Conservation (phyloP, 2,329 filamentous ascomycete species). For the Trichoderma sp. region DNA sequence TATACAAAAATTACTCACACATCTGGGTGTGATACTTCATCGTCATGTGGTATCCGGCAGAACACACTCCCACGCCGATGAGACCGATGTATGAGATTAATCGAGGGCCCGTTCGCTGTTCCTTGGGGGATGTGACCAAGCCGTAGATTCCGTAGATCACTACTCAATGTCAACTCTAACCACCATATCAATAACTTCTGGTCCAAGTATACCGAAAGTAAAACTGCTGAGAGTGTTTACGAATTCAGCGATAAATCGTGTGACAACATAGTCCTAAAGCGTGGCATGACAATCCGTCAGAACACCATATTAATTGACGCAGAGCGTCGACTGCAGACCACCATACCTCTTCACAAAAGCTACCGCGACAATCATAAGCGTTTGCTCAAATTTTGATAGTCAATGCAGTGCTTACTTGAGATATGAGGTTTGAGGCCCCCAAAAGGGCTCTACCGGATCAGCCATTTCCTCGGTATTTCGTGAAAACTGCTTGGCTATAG, state of each 20-base stretch:
- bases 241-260: conserved; percentile 49
- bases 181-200: neutral
- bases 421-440: conserved; percentile 41
- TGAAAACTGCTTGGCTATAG: neutral
- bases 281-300: neutral
- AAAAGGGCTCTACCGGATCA: conserved; percentile 33
- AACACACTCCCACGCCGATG: conserved; percentile 43
- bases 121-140: conserved; percentile 33
- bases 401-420: conserved; percentile 35
- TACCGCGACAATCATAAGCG: conserved; percentile 3
- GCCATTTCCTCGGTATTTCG: neutral
- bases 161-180: conserved; percentile 32
- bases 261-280: conserved; percentile 45
- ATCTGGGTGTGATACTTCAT: conserved; percentile 44
- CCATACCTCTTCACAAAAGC: conserved; percentile 41
- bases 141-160: conserved; percentile 47
- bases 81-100: conserved; percentile 45
- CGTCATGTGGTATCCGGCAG: conserved; percentile 42
- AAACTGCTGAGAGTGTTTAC: conserved; percentile 51
- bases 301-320: neutral
- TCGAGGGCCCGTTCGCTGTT: conserved; percentile 36
- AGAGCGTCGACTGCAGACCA: neutral
- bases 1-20: conserved; percentile 35
- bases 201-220: conserved; percentile 37
- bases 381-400: neutral